phyloP scores from a whole-genome alignment of 306 rosid species.

The Boehmeria nivea region DNA sequence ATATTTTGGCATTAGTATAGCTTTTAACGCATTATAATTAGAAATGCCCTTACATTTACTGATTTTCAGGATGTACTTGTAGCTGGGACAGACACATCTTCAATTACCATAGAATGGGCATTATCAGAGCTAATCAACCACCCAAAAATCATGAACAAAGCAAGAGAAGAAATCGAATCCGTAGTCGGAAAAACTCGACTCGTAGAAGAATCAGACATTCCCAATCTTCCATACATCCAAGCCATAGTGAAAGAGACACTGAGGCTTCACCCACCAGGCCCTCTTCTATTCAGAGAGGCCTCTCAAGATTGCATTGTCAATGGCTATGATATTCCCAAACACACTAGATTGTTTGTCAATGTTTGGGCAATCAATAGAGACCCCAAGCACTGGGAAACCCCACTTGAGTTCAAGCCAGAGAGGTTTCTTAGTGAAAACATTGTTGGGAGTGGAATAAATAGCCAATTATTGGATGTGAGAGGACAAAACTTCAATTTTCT shows the following conservation, averaged over 20 bases:
- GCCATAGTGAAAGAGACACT: conserved; percentile 75
- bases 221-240: conserved; percentile 61
- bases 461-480: conserved; percentile 33
- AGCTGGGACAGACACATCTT: conserved; percentile 63
- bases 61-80: conserved; percentile 39
- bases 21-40: no score
- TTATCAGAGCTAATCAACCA: conserved; percentile 50
- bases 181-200: conserved; percentile 37
- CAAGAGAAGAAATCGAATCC: conserved; percentile 35
- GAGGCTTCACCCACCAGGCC: conserved; percentile 75
- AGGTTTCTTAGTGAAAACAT: conserved; percentile 39
- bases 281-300: conserved; percentile 51
- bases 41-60: no score
- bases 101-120: conserved; percentile 54
- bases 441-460: conserved; percentile 16
- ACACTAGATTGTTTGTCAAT: conserved; percentile 55
- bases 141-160: conserved; percentile 31
- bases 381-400: conserved; percentile 59
- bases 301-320: conserved; percentile 28
- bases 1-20: no score
- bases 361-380: conserved; percentile 74
- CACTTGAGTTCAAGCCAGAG: conserved; percentile 68
- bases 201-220: conserved; percentile 54
- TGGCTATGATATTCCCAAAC: conserved; percentile 60
- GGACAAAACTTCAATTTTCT: conserved; percentile 43